Conservation (phyloP, 2,329 filamentous ascomycete species). For the Colletotrichum liriopes region DNA sequence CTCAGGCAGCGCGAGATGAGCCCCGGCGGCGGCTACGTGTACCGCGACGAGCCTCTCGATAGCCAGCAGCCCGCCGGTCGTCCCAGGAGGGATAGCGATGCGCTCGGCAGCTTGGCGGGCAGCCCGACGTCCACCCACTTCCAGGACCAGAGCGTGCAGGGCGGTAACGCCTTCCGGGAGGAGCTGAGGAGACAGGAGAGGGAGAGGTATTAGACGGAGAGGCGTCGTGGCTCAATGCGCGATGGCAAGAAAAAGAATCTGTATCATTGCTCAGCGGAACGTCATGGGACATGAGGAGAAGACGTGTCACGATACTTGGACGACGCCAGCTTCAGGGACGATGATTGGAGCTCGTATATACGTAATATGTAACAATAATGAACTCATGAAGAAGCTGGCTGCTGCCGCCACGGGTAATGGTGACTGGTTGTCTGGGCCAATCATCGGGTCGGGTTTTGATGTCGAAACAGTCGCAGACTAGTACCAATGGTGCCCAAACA, state of each 20-base stretch:
- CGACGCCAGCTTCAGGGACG: conserved; percentile 12
- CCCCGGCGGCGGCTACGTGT: conserved; percentile 48
- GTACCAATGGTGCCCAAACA: too few relatives aligned
- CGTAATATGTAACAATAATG: conserved; percentile 39
- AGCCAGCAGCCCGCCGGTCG: conserved; percentile 34
- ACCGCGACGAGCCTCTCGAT: conserved; percentile 54
- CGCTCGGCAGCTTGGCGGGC: conserved; percentile 64
- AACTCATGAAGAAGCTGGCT: conserved; percentile 12
- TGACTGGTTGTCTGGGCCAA: too few relatives aligned
- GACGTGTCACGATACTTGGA: conserved; percentile 11
- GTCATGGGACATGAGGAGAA: conserved; percentile 7
- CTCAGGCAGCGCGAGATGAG: conserved; percentile 49
- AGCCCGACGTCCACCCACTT: conserved; percentile 62
- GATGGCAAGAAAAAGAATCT: not conserved
- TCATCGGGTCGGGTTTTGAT: too few relatives aligned
- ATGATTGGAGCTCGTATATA: conserved; percentile 11
- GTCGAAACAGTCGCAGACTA: too few relatives aligned
- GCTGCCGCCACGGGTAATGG: not conserved
- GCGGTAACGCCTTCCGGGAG: conserved; percentile 64
- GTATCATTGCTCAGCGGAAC: not conserved
- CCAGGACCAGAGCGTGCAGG: conserved; percentile 54
- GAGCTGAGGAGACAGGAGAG: conserved; percentile 65
- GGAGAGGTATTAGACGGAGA: conserved; percentile 53
- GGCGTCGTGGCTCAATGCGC: not conserved
- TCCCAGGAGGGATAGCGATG: conserved; percentile 62